Evolutionary conservation across 2,329 filamentous ascomycete genomes (phyloP), one percentile per base, ranked within the genome.

Genomic region (Arthroderma sp.): DNA sequence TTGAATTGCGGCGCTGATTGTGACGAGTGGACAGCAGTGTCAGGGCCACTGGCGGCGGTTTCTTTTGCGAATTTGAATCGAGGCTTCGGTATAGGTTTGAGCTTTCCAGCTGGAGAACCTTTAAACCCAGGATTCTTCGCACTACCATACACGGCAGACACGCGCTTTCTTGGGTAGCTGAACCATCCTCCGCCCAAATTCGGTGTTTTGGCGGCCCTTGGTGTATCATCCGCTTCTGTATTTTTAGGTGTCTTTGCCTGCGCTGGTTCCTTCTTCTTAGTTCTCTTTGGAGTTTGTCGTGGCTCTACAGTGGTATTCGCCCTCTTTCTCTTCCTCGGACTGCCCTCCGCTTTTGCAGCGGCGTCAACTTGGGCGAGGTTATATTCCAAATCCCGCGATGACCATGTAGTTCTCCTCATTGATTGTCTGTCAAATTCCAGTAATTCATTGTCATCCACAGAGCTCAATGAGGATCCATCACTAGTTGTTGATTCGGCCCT

Each of bases 401-500:
- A 40, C 40, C 40, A 41, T 6, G 7, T 11, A 8, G 41, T 43
- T 37, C 41, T 43, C 33, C 3, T 47, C 36, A 34, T 15, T 9
- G 39, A 31, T 9, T 31, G 11, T 28, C 42, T 40, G n/a, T 41
- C 43, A 6, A 47, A 37, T 2, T 41, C 41, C 6, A 48, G 45
- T 6, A 46, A 44, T n/a, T 36, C 4, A 29, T 44, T 36, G 6
- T 38, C 38, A 10, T 60, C 56, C 8, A 62, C 61, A 11, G 61
- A 58, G 27, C 49, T 58, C 2, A 59, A 61, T 4, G 59, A 22
- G 3, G 62, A 63, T 9, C 60, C 61, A 40, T 60, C 61, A 33
- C 64, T 58, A 8, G 56, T 63, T 4, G 52, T 59, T 3, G 58
- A 59, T 39, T 56, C 50, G 6, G 37, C 40, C 32, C 38, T 51